Percentiles rank a stretch among this genome's conserved stretches.
phyloP scores from a whole-genome alignment of 192 early-diverging fungal genomes.

The Diversispora epigaea region DNA sequence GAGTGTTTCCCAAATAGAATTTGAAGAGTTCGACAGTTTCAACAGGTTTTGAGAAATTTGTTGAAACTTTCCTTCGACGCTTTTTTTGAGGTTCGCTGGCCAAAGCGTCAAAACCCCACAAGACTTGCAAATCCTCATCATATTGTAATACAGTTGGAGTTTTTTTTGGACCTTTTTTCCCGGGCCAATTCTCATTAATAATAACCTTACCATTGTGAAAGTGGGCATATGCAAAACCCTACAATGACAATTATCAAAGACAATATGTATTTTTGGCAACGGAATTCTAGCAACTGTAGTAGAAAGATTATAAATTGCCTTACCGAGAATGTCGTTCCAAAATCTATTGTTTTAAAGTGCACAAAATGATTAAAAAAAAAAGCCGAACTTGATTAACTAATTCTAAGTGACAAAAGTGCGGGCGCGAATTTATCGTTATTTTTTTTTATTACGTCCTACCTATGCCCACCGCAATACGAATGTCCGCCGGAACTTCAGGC shows the following conservation, averaged over 20 bases:
- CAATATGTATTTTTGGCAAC: background rate
- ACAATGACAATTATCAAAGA: background rate
- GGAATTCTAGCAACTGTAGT: background rate
- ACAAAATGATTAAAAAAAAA: too few species aligned
- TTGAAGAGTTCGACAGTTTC: slow-evolving; percentile 20
- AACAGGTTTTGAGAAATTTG: background rate
- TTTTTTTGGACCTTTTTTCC: slow-evolving; percentile 2
- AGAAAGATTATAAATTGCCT: too few species aligned
- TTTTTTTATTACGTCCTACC: background rate
- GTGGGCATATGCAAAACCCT: slow-evolving; percentile 12
- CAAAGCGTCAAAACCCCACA: slow-evolving; percentile 19
- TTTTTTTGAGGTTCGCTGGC: background rate
- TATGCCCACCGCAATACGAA: slow-evolving; percentile 20
- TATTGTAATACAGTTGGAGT: slow-evolving; percentile 19
- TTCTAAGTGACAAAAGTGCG: too few species aligned
- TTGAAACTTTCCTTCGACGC: background rate
- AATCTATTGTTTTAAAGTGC: too few species aligned
- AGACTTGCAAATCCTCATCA: background rate
- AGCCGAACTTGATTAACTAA: too few species aligned
- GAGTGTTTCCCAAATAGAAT: slow-evolving; percentile 21
- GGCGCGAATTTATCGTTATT: background rate
- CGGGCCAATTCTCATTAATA: slow-evolving; percentile 21
- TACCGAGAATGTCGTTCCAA: slow-evolving; percentile 26
- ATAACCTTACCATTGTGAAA: background rate
- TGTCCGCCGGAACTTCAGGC: slow-evolving; percentile 8